A percentile compares a stretch with the other conserved stretches of the same genome.
These are phyloP conservation scores for Musa schizocarpa DNA, from an alignment of 176 grass and related monocot genomes.

Conservation along the genomic window DNA sequence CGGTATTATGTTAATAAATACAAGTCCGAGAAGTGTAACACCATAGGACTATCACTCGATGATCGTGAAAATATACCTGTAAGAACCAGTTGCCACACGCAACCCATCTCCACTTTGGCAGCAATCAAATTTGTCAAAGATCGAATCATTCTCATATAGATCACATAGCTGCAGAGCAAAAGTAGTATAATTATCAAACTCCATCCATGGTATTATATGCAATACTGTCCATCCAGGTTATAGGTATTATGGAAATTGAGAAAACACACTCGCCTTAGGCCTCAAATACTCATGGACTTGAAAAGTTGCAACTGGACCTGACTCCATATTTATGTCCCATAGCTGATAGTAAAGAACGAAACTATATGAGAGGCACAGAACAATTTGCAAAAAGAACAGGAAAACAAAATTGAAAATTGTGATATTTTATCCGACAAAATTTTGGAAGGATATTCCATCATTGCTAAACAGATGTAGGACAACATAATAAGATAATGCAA, in stretches of 20 bases:
- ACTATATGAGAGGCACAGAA: constrained; percentile 67
- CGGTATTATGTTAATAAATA: no score
- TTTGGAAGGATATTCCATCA: no score
- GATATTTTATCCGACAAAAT: no score
- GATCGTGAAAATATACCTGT: constrained; percentile 41
- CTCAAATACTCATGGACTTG: background rate
- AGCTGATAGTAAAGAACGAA: constrained; percentile 30
- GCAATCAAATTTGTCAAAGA: constrained; percentile 98
- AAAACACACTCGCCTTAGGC: constrained; percentile 49
- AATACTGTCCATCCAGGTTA: background rate
- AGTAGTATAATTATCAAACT: constrained; percentile 13
- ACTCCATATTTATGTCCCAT: constrained; percentile 11
- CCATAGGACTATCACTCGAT: no score
- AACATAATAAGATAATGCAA: no score
- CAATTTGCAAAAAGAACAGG: constrained; percentile 64
- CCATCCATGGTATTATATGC: background rate
- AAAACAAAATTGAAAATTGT: background rate
- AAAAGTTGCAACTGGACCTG: constrained; percentile 6
- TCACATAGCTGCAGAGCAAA: constrained; percentile 65
- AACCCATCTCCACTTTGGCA: constrained; percentile 90
- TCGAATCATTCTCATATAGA: constrained; percentile 98
- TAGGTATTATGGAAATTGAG: constrained; percentile 9
- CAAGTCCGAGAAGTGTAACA: no score
- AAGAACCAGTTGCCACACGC: constrained; percentile 87
- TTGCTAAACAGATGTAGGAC: no score